Conservation (phyloP, 495 filamentous ascomycete species). For the Penicillium silybi region DNA sequence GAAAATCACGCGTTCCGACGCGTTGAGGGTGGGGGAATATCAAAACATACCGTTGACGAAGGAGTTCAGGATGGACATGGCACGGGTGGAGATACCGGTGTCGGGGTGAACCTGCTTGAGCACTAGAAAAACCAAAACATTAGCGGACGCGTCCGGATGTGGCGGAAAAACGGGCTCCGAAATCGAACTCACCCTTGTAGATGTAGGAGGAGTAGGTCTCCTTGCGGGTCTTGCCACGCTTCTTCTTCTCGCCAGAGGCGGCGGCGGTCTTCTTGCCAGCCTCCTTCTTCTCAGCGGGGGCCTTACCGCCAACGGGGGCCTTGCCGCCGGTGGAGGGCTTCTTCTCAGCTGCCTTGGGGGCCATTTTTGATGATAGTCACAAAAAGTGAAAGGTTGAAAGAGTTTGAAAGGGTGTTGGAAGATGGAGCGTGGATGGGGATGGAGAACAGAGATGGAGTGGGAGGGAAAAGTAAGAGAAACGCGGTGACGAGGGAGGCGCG, state of each 20-base stretch:
- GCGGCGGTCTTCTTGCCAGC: constrained; percentile 97
- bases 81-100: constrained; percentile 99
- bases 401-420: constrained; percentile 17
- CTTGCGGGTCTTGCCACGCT: constrained; percentile 99
- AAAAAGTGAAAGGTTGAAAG: constrained; percentile 16
- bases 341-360: constrained; percentile 90
- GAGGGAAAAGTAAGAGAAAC: constrained; percentile 37
- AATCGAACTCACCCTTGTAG: constrained; percentile 83
- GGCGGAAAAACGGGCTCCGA: neutral
- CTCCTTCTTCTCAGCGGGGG: constrained; percentile 96
- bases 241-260: constrained; percentile 97
- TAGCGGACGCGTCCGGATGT: constrained; percentile 21
- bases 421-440: constrained; percentile 31
- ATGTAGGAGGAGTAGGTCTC: constrained; percentile 99
- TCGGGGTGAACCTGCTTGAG: constrained; percentile 99
- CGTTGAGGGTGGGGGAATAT: neutral
- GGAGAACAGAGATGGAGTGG: constrained; percentile 24
- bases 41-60: constrained; percentile 90
- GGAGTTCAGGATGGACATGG: constrained; percentile 99
- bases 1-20: constrained; percentile 6
- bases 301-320: constrained; percentile 83
- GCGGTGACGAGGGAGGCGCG: constrained; percentile 43
- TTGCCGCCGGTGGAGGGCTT: constrained; percentile 96
- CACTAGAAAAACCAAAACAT: constrained; percentile 55
- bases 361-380: constrained; percentile 66